These are phyloP conservation scores for Dictyostelium brefeldianum DNA, from an alignment of 78 protist genomes.

Conservation along the genomic window DNA sequence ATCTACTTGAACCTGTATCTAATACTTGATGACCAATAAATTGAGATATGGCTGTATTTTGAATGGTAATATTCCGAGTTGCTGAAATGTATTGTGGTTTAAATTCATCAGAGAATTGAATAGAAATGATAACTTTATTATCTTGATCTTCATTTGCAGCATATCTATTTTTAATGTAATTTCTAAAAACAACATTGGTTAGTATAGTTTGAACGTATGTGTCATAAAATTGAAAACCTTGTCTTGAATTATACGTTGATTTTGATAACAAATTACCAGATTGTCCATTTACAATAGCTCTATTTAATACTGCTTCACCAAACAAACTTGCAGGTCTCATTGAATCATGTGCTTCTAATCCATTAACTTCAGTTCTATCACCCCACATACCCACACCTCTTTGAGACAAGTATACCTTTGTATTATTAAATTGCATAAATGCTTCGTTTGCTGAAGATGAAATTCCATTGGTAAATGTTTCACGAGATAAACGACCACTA, in stretches of 20 bases:
- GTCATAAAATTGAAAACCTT: slow-evolving; percentile 90
- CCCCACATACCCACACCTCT: slow-evolving; percentile 77
- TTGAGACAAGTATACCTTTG: slow-evolving; percentile 20
- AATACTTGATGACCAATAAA: slow-evolving; percentile 23
- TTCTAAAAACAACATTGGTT: slow-evolving; percentile 35
- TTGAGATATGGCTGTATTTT: slow-evolving; percentile 12
- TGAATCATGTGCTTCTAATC: slow-evolving; percentile 19
- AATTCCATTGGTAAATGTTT: background rate
- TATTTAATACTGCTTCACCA: slow-evolving; percentile 49
- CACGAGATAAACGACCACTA: slow-evolving; percentile 16
- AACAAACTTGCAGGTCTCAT: slow-evolving; percentile 38
- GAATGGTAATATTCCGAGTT: slow-evolving; percentile 16
- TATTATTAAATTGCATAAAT: slow-evolving; percentile 55
- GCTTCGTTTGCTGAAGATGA: background rate
- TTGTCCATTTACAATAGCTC: slow-evolving; percentile 63
- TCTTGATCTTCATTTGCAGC: slow-evolving; percentile 23
- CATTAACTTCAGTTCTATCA: slow-evolving; percentile 35
- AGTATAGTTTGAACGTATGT: slow-evolving; percentile 55
- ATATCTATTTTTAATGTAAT: slow-evolving; percentile 2
- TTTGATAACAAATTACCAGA: slow-evolving; percentile 10
- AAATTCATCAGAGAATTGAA: slow-evolving; percentile 81
- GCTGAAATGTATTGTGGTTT: slow-evolving; percentile 79
- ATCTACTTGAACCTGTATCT: slow-evolving; percentile 44
- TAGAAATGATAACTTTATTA: slow-evolving; percentile 54
- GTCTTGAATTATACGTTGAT: background rate